Percentiles rank a stretch among this genome's conserved stretches.
These are phyloP conservation scores for Beauveria varroae DNA, from an alignment of 2,329 filamentous ascomycete species.

Conservation along the genomic window DNA sequence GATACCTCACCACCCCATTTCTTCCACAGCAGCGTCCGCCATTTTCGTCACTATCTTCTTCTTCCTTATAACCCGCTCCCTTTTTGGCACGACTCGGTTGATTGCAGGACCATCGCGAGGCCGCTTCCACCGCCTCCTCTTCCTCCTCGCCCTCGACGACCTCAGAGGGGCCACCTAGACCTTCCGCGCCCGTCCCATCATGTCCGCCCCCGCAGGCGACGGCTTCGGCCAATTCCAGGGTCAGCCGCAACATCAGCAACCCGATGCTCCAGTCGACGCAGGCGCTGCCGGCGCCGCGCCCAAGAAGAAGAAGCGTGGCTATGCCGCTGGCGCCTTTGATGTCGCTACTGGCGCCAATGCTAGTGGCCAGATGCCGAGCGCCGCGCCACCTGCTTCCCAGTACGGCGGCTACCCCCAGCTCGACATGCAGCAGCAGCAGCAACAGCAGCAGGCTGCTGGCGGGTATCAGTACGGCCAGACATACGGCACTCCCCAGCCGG, in stretches of 20 bases:
- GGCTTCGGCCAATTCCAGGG: slow-evolving; percentile 43
- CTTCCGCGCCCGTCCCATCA: slow-evolving; percentile 24
- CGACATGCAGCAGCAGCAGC: slow-evolving; percentile 34
- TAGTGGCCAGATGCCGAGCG: slow-evolving; percentile 36
- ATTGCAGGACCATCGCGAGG: slow-evolving; percentile 7
- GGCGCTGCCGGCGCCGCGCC: slow-evolving; percentile 32
- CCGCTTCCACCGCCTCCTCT: slow-evolving; percentile 17
- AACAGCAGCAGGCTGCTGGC: slow-evolving; percentile 19
- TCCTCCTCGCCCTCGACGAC: slow-evolving; percentile 17
- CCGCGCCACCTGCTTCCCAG: slow-evolving; percentile 34
- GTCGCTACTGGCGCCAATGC: slow-evolving; percentile 85
- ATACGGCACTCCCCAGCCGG: slow-evolving; percentile 37
- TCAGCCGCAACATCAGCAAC: slow-evolving; percentile 34
- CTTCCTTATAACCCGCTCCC: not conserved
- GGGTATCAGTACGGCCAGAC: slow-evolving; percentile 36
- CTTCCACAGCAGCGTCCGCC: not conserved
- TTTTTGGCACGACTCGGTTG: not conserved
- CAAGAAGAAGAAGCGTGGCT: slow-evolving; percentile 88
- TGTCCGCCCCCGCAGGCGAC: slow-evolving; percentile 52
- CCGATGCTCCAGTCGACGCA: slow-evolving; percentile 24
- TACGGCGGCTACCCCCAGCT: slow-evolving; percentile 56
- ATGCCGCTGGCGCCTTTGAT: slow-evolving; percentile 91
- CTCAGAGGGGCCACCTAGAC: not conserved
- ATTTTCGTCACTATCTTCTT: not conserved
- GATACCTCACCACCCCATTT: not conserved